Evolutionary conservation across 805 yeast species (phyloP), one percentile per base, ranked within the genome.

Genomic region (Pichia gijzeniarum): DNA sequence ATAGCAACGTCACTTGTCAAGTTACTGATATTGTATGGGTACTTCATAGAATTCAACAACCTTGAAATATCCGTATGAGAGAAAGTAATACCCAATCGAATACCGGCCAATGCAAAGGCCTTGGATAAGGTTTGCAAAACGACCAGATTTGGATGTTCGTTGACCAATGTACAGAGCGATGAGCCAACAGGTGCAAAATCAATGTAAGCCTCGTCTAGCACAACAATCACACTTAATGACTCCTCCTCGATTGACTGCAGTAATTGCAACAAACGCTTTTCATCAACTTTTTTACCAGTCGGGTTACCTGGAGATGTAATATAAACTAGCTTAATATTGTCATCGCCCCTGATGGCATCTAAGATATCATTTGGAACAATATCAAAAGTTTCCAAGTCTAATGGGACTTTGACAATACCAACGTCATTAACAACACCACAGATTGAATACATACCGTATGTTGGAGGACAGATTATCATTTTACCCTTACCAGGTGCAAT

Each of bases 271-370:
- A 89, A 67, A 35, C 76, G 67, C 0, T 60, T 61, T 7, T 73
- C 69, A 17, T 74, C 69, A 38, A 91, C 62, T 39, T 77, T 67
- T 27, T 78, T 74, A 10, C 84, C 96, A 0, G 99, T 91, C 32
- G 99, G 99, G 62, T 93, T 93, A 33, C 99, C 99, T 10, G 99
- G 99, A 1, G 97, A 85, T 14, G 98, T 91, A 50, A 91, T 67
- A 61, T 87, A 91, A 2, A 85, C 72, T 48, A 93, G 58, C 58
- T 89, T 90, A 55, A 91, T 83, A 3, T 64, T 42, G 0, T 78
- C 63, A 54, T 91, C 96, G 0, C 59, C 58, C 7, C 61, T 51
- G 19, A 91, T 64, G 2, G 73, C 65, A 10, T 69, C 63, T n/a
- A 75, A 55, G 38, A 90, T 76, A 12, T 67, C 70, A 0, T 72